Evolutionary conservation across 2,329 filamentous ascomycete genomes (phyloP), one percentile per base, ranked within the genome.

Genomic region (Diaporthe sp.): DNA sequence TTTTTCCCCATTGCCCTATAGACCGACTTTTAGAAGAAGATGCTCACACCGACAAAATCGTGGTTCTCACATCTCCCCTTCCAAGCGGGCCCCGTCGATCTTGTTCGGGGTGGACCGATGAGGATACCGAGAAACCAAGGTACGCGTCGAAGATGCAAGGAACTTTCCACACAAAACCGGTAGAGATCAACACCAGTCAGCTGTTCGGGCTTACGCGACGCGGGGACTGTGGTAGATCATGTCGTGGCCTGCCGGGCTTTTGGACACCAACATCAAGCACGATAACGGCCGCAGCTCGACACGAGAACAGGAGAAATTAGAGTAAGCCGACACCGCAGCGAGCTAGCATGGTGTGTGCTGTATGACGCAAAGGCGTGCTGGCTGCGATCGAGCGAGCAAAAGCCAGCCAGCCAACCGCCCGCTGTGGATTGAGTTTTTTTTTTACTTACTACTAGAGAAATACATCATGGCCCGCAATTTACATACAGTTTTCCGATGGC

Each of bases 401-500:
- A 8, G 64, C 19, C 42, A 35, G 19, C 30, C 54, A 35, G 33
- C 30, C 42, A 67, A 22, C 64, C 30, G 45, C 13, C 15, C n/a
- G n/a, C 45, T 25, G 17, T 3, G 17, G 42, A 50, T 50, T 25
- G 12, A 35, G 12, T 13, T 52, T 52, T 50, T 13, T 52, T 52
- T 50, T 33, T 12, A 17, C 17, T 12, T 50, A 45, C 28, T 10
- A 35, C 19, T 67, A 52, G 38, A 67, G 30, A 40, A 61, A 42
- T 68, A 68, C 64, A 68, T 68, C 64, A 68, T 68, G 45, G 47
- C 47, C 47, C 64, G 47, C 64, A 68, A 33, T 35, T 57, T 15
- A 22, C 28, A 42, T 15, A 10, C 10, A 33, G 17, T 22, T 47
- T 10, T 38, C 64, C 42, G 47, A 54, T 28, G 47, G 47, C 64